Percentiles rank a stretch among this genome's conserved stretches.
Evolutionary conservation across 768 basidiomycete genomes (phyloP).

Genomic region (Boletus rex-veris): DNA sequence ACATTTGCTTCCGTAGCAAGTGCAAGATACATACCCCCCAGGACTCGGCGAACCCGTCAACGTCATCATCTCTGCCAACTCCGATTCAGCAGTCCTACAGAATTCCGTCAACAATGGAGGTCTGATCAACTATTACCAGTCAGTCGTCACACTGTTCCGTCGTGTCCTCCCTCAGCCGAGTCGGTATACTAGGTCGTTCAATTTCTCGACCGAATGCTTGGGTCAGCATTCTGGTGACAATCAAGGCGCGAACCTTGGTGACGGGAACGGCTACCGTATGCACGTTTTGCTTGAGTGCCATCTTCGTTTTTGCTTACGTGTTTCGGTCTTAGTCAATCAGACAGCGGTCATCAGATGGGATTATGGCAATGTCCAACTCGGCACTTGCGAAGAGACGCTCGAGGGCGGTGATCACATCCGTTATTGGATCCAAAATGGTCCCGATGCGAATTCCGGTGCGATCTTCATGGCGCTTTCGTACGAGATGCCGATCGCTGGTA

Average conservation of each 20-base stretch:
- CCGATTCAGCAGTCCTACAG: constrained; percentile 65
- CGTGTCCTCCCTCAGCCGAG: background rate
- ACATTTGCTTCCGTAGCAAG: constrained; percentile 38
- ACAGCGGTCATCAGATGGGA: constrained; percentile 82
- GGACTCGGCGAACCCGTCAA: constrained; percentile 89
- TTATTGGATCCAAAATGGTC: constrained; percentile 83
- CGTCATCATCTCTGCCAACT: constrained; percentile 71
- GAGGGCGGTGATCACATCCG: constrained; percentile 86
- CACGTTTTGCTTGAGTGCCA: constrained; percentile 14
- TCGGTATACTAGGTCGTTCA: constrained; percentile 46
- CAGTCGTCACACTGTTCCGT: constrained; percentile 27
- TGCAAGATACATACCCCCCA: constrained; percentile 55
- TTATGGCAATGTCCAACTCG: constrained; percentile 76
- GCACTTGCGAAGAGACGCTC: constrained; percentile 82
- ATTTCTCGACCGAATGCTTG: constrained; percentile 75
- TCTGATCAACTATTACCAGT: constrained; percentile 79
- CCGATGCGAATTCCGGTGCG: constrained; percentile 60
- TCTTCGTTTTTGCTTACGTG: background rate
- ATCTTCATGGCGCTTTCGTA: constrained; percentile 75
- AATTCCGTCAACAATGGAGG: constrained; percentile 64
- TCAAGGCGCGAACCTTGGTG: constrained; percentile 79
- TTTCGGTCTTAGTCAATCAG: constrained; percentile 58
- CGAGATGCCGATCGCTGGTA: constrained; percentile 62
- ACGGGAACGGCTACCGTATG: constrained; percentile 71
- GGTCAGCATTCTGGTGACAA: constrained; percentile 71